Conservation (phyloP, 2,329 filamentous ascomycete genomes). For the Pseudocercospora vitis region DNA sequence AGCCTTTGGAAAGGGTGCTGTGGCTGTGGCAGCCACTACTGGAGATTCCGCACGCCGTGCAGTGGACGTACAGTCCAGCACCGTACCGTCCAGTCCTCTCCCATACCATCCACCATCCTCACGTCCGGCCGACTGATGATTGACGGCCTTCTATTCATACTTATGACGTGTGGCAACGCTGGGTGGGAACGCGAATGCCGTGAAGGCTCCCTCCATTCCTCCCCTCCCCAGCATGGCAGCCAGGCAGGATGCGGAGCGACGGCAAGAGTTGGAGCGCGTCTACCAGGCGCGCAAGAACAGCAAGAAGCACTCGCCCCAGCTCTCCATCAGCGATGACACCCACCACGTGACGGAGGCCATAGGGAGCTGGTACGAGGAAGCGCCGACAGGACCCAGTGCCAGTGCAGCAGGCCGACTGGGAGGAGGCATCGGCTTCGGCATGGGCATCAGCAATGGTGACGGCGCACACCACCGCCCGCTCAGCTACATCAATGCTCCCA, state of each 20-base stretch:
- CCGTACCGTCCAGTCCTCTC: no score
- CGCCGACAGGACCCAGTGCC: constrained; percentile 17
- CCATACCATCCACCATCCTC: no score
- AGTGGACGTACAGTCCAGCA: no score
- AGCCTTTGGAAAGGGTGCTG: neutral
- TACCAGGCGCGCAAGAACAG: constrained; percentile 29
- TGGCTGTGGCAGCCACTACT: neutral
- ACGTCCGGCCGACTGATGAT: neutral
- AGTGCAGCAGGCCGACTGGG: neutral
- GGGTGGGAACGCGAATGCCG: neutral
- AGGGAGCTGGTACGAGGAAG: constrained; percentile 75
- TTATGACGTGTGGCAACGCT: constrained; percentile 3
- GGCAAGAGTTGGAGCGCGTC: constrained; percentile 48
- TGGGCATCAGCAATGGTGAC: constrained; percentile 62
- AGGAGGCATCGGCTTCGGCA: constrained; percentile 9
- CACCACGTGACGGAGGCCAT: constrained; percentile 95
- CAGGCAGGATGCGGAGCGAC: constrained; percentile 15
- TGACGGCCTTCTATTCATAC: neutral
- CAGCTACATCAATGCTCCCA: constrained; percentile 68
- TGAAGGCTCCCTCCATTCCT: constrained; percentile 4
- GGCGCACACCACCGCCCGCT: constrained; percentile 57
- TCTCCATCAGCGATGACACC: constrained; percentile 79
- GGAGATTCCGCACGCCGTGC: neutral
- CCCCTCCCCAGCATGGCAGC: constrained; percentile 8
- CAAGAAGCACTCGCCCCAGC: constrained; percentile 54